Evolutionary conservation across 129 eudicot species (phyloP), one percentile per base, ranked within the genome.

Genomic region (Helianthus annuus): DNA sequence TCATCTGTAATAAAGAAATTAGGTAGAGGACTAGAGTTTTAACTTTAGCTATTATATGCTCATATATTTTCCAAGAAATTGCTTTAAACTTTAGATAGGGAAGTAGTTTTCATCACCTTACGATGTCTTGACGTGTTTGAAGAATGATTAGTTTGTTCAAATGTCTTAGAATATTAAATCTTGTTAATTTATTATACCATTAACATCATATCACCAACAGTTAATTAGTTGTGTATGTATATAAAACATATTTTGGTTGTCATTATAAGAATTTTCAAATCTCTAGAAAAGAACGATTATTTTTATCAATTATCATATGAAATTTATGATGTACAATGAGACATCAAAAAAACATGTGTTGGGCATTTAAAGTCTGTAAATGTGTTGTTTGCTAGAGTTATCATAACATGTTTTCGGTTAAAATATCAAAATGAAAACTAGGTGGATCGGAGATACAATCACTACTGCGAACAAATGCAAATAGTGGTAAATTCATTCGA

Each of bases 361-460:
- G 4, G 36, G 2, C 36, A 32, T 32, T 32, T 32, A 32, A 51
- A 32, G 60, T 42, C 3, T 45, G 29, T 39, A 19, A 53, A 63
- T 42, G 10, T 63, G 61, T 42, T 24, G 66, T 38, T 52, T 61
- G 14, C 24, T 53, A 65, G 13, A 72, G 42, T 17, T 6, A 51
- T 9, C 5, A 32, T 2, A 39, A 9, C 11, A 61, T 24, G 17
- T 15, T 57, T 16, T 34, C 5, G 7, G 55, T 39, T 12, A 17
- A 4, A 2, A 34, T 7, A 54, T 65, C 65, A 75, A n/a, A 79
- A 6, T 24, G 1, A 13, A 38, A 51, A 44, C 17, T 40, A 91
- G 96, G 97, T 88, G 80, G 97, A 82, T 53, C 71, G 90, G 69
- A 86, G 97, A 75, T 91, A 88, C 79, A 86, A 80, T 62, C 97